A percentile compares a stretch with the other conserved stretches of the same genome.
Conservation (phyloP, 345 rosid species). For the Mangifera indica region DNA sequence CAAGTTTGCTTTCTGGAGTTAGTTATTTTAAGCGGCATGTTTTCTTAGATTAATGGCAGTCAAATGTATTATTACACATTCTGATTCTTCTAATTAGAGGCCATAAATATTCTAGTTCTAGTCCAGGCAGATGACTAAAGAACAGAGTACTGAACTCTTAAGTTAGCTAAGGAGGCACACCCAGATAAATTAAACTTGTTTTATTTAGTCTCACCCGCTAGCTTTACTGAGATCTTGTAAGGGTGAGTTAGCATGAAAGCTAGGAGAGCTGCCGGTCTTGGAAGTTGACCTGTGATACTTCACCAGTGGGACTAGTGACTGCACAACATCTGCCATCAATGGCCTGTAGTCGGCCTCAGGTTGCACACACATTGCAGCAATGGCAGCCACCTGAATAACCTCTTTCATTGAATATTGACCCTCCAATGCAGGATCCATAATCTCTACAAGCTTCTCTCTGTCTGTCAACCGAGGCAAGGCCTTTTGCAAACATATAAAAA, state of each 20-base stretch:
- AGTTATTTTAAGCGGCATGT: too few relatives aligned
- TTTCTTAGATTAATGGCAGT: too few relatives aligned
- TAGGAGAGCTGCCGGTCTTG: conserved; percentile 51
- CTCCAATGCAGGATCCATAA: conserved; percentile 82
- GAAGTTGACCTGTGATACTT: conserved; percentile 57
- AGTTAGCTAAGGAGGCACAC: not conserved
- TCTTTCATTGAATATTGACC: conserved; percentile 84
- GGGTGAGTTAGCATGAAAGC: conserved; percentile 54
- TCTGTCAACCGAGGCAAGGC: conserved; percentile 76
- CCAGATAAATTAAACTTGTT: conserved; percentile 2
- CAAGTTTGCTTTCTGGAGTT: too few relatives aligned
- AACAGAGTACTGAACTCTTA: not conserved
- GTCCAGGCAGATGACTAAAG: not conserved
- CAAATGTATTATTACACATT: not conserved
- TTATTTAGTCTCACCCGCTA: not conserved
- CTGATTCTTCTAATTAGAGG: not conserved
- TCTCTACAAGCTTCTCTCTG: conserved; percentile 74
- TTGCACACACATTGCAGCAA: conserved; percentile 96
- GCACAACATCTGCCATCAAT: conserved; percentile 91
- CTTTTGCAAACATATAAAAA: conserved; percentile 29
- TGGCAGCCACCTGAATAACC: conserved; percentile 86
- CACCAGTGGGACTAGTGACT: conserved; percentile 76
- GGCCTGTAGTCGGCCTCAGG: conserved; percentile 91
- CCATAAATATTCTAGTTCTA: not conserved
- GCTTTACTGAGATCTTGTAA: conserved; percentile 26